Percentiles rank a stretch among this genome's conserved stretches.
Evolutionary conservation across 2,329 filamentous ascomycete species (phyloP).

Genomic region (Penicillium brasilianum): DNA sequence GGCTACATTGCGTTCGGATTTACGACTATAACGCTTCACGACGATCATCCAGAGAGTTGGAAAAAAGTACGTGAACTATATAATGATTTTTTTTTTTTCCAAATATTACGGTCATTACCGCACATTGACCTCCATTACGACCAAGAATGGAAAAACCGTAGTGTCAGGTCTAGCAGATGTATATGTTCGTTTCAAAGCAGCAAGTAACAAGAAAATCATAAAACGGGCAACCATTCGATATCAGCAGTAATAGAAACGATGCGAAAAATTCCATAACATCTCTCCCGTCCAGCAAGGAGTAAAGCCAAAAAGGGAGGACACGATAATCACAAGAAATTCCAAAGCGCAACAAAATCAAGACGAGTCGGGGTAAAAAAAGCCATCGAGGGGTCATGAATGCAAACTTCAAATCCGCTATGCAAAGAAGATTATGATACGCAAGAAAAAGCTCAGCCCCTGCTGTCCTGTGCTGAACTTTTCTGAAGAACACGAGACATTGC

Average conservation of each 20-base stretch:
- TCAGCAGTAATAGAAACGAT: not conserved
- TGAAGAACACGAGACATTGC: not conserved
- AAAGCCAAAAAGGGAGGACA: not conserved
- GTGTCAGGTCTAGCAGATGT: constrained; percentile 4
- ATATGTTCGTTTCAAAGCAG: constrained; percentile 1
- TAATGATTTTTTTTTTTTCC: not conserved
- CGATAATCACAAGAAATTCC: not conserved
- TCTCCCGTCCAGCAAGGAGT: constrained; percentile 7
- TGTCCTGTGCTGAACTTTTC: not conserved
- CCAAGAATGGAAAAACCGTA: not conserved
- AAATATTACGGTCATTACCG: constrained; percentile 13
- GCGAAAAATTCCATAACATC: not conserved
- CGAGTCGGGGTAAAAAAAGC: constrained; percentile 8
- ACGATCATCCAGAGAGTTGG: not conserved
- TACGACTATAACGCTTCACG: not conserved
- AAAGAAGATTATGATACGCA: constrained; percentile 8
- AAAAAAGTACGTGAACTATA: not conserved
- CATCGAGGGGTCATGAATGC: constrained; percentile 6
- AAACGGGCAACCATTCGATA: not conserved
- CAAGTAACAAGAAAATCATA: not conserved
- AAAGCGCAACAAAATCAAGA: constrained; percentile 5
- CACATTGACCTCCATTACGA: not conserved
- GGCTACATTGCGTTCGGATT: not conserved
- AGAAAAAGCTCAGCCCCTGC: not conserved
- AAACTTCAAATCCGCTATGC: constrained; percentile 16